These are phyloP conservation scores for Anacardium occidentale DNA, from an alignment of 345 rosid species.

Conservation along the genomic window DNA sequence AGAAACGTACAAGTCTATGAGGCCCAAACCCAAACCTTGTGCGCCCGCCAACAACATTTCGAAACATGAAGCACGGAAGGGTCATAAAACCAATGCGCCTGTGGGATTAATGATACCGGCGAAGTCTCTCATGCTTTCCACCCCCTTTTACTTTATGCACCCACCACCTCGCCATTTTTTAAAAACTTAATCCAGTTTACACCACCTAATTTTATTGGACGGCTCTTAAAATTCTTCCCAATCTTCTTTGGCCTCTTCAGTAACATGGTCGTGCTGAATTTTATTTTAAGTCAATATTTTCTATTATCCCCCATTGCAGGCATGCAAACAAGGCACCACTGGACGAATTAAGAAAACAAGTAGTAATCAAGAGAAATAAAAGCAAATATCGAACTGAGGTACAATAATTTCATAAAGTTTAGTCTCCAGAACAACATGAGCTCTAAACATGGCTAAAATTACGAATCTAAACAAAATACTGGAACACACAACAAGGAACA, in stretches of 20 bases:
- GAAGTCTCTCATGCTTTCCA: background rate
- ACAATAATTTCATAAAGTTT: background rate
- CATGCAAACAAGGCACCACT: too few relatives aligned
- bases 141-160: background rate
- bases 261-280: background rate
- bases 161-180: background rate
- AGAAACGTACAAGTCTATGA: background rate
- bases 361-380: too few relatives aligned
- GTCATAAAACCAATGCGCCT: slow-evolving; percentile 12
- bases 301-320: too few relatives aligned
- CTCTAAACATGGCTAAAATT: background rate
- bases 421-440: too few relatives aligned
- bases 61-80: background rate
- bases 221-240: background rate
- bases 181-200: too few relatives aligned
- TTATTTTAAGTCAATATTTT: too few relatives aligned
- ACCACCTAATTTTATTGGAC: too few relatives aligned
- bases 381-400: too few relatives aligned
- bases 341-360: too few relatives aligned
- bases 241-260: background rate
- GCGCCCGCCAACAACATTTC: background rate
- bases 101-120: background rate
- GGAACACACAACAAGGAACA: too few relatives aligned
- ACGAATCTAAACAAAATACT: slow-evolving; percentile 6
- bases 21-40: background rate